A percentile compares a stretch with the other conserved stretches of the same genome.
Conservation (phyloP, 2,329 filamentous ascomycete genomes). For the Botrytis tulipae region DNA sequence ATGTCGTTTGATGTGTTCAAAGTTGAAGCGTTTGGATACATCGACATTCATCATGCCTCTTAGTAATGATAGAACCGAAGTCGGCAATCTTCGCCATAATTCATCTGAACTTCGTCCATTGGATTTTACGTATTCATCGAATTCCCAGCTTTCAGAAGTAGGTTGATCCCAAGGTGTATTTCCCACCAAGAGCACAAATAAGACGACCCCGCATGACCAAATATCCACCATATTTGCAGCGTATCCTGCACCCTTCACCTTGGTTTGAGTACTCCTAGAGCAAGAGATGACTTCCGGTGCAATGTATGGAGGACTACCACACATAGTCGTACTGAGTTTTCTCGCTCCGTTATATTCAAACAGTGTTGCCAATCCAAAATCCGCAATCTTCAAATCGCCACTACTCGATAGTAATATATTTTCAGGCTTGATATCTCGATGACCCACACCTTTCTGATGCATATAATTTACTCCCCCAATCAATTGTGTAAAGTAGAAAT, state of each 20-base stretch:
- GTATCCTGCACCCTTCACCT: slow-evolving; percentile 59
- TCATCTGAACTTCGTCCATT: slow-evolving; percentile 81
- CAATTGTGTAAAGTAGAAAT: slow-evolving; percentile 93
- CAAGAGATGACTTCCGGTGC: slow-evolving; percentile 81
- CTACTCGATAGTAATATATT: slow-evolving; percentile 86
- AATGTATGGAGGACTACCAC: slow-evolving; percentile 95
- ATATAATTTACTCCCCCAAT: slow-evolving; percentile 90
- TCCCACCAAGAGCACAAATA: slow-evolving; percentile 91
- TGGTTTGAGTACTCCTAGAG: slow-evolving; percentile 45
- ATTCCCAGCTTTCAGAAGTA: slow-evolving; percentile 83
- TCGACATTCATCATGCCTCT: slow-evolving; percentile 92
- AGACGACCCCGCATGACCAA: slow-evolving; percentile 97
- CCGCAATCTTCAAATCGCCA: slow-evolving; percentile 89
- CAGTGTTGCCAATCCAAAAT: slow-evolving; percentile 93
- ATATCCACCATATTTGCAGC: slow-evolving; percentile 82
- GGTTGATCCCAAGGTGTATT: slow-evolving; percentile 99
- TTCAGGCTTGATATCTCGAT: slow-evolving; percentile 89
- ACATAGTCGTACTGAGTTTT: slow-evolving; percentile 84
- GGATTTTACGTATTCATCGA: slow-evolving; percentile 77
- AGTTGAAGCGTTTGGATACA: slow-evolving; percentile 71
- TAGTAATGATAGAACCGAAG: slow-evolving; percentile 73
- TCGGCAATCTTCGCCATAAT: slow-evolving; percentile 77
- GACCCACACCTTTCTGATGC: slow-evolving; percentile 92
- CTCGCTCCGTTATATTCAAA: slow-evolving; percentile 84
- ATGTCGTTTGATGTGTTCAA: slow-evolving; percentile 82